A percentile compares a stretch with the other conserved stretches of the same genome.
phyloP scores from a whole-genome alignment of 2,329 filamentous ascomycete genomes.

The Monosporascus sp. region DNA sequence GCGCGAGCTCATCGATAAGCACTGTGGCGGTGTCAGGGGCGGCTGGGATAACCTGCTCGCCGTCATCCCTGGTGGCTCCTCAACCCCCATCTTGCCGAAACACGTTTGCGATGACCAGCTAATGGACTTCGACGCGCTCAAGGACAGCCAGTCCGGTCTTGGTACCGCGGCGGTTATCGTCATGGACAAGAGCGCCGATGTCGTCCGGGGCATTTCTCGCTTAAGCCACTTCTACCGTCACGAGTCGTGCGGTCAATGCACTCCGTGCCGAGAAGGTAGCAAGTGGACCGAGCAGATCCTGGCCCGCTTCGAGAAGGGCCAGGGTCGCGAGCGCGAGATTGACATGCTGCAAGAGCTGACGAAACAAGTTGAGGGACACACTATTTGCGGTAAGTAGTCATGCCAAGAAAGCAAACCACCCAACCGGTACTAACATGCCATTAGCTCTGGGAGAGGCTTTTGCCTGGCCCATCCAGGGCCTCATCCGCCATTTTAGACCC shows the following conservation, averaged over 20 bases:
- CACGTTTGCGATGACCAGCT: conserved; percentile 86
- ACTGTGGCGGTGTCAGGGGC: conserved; percentile 93
- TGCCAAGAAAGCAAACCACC: background rate
- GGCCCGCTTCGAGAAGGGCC: conserved; percentile 88
- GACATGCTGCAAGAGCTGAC: conserved; percentile 99
- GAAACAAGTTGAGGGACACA: conserved; percentile 99
- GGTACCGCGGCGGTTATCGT: conserved; percentile 97
- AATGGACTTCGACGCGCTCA: conserved; percentile 98
- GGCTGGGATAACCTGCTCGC: conserved; percentile 98
- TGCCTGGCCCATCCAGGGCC: conserved; percentile 95
- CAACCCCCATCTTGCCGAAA: conserved; percentile 92
- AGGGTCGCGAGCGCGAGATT: conserved; percentile 86
- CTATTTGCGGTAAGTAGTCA: conserved; percentile 75
- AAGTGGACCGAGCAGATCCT: conserved; percentile 99
- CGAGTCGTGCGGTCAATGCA: conserved; percentile 97
- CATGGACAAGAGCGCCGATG: conserved; percentile 97
- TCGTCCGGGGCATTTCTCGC: conserved; percentile 88
- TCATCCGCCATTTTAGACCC: conserved; percentile 96
- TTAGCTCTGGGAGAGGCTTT: conserved; percentile 91
- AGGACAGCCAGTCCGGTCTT: conserved; percentile 95
- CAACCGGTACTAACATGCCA: conserved; percentile 21
- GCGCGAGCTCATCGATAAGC: conserved; percentile 92
- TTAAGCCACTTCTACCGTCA: conserved; percentile 97
- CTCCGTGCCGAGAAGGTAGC: conserved; percentile 96
- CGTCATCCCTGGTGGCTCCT: conserved; percentile 92